Conservation (phyloP, 2,329 filamentous ascomycete species). For the Claviceps maximensis region DNA sequence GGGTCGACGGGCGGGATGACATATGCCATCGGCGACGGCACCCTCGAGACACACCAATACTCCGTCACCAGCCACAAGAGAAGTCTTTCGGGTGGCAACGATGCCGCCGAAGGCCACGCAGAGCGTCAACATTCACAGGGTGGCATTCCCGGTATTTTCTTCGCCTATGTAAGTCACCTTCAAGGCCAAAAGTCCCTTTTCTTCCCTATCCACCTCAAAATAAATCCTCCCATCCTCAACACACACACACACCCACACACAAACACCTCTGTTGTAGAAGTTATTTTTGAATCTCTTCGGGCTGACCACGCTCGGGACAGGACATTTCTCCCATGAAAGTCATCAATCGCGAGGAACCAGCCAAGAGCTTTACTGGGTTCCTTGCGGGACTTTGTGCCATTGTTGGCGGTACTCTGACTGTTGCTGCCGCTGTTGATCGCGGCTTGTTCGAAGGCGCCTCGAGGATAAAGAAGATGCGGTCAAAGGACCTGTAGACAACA, state of each 20-base stretch:
- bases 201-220: background rate
- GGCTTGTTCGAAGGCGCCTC: conserved; percentile 79
- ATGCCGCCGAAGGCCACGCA: conserved; percentile 76
- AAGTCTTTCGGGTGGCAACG: conserved; percentile 70
- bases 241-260: no score
- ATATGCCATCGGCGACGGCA: conserved; percentile 52
- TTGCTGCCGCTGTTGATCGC: conserved; percentile 85
- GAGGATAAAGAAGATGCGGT: conserved; percentile 73
- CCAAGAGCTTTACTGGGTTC: conserved; percentile 86
- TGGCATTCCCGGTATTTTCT: conserved; percentile 95
- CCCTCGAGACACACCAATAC: conserved; percentile 96
- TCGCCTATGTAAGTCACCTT: conserved; percentile 67
- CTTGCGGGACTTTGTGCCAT: conserved; percentile 89
- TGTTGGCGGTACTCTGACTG: conserved; percentile 86
- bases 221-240: no score
- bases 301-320: conserved; percentile 25
- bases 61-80: conserved; percentile 94
- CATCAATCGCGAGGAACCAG: conserved; percentile 82
- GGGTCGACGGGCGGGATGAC: conserved; percentile 16
- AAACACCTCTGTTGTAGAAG: no score
- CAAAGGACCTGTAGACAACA: conserved; percentile 40
- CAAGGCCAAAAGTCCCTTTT: background rate
- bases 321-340: conserved; percentile 99
- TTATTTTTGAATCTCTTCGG: no score
- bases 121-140: conserved; percentile 81